A percentile compares a stretch with the other conserved stretches of the same genome.
Conservation (phyloP, 176 grass and related monocot genomes). For the Carex kokanica region DNA sequence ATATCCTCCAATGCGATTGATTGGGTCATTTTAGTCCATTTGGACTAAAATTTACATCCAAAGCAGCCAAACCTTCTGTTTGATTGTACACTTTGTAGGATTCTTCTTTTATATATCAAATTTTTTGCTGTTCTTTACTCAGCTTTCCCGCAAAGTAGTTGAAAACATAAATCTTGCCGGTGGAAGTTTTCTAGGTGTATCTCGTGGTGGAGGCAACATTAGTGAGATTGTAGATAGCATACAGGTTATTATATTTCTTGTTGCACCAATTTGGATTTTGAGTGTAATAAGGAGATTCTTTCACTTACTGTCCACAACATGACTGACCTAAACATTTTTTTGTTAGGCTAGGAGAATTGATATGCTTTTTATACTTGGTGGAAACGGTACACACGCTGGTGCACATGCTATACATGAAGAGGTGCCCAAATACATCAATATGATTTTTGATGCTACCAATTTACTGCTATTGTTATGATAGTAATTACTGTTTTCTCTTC, state of each 20-base stretch:
- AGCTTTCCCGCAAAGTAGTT: conserved; percentile 84
- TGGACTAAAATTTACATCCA: conserved; percentile 2
- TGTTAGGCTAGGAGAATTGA: conserved; percentile 74
- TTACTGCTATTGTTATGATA: not conserved
- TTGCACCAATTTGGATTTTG: not conserved
- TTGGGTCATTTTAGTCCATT: not conserved
- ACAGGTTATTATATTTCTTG: conserved; percentile 48
- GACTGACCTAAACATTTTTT: conserved; percentile 24
- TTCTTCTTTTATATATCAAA: not conserved
- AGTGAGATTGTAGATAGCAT: conserved; percentile 91
- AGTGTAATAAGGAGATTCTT: not conserved
- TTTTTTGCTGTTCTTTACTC: conserved; percentile 22
- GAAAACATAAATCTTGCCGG: conserved; percentile 97
- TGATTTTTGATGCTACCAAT: conserved; percentile 2
- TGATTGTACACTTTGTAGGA: not conserved
- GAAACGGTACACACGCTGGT: conserved; percentile 94
- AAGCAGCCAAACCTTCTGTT: not conserved
- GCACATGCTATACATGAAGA: conserved; percentile 94
- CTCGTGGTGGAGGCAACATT: conserved; percentile 76
- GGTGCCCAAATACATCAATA: conserved; percentile 31
- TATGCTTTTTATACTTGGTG: conserved; percentile 96
- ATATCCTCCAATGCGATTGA: not conserved
- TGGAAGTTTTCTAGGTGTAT: conserved; percentile 91
- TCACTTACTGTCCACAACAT: not conserved
- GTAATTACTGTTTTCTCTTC: not conserved